These are phyloP conservation scores for Boletellus deceptivus DNA, from an alignment of 1,284 basidiomycete species.

Conservation along the genomic window DNA sequence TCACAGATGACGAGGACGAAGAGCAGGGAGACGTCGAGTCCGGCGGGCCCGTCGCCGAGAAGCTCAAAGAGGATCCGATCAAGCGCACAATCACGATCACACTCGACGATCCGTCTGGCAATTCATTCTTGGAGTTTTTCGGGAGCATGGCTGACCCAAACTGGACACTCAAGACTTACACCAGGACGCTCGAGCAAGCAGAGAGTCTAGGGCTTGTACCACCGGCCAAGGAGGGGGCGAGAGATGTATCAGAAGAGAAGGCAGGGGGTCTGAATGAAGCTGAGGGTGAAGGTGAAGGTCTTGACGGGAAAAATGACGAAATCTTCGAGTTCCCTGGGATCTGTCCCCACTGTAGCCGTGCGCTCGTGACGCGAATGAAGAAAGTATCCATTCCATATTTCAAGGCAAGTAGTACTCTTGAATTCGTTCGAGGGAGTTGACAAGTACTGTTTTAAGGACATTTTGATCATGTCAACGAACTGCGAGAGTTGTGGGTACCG, in stretches of 20 bases:
- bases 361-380: slow-evolving; percentile 91
- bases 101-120: slow-evolving; percentile 93
- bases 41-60: slow-evolving; percentile 26
- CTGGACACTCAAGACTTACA: slow-evolving; percentile 90
- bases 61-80: slow-evolving; percentile 39
- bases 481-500: slow-evolving; percentile 94
- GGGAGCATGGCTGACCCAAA: slow-evolving; percentile 83
- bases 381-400: slow-evolving; percentile 98
- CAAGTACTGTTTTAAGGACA: slow-evolving; percentile 58
- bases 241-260: slow-evolving; percentile 27
- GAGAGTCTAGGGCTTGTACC: slow-evolving; percentile 72
- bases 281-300: slow-evolving; percentile 22
- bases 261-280: slow-evolving; percentile 34
- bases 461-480: slow-evolving; percentile 98
- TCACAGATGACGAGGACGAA: slow-evolving; percentile 62
- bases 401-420: slow-evolving; percentile 55
- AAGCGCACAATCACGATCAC: slow-evolving; percentile 81
- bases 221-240: slow-evolving; percentile 40
- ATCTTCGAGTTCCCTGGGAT: slow-evolving; percentile 86
- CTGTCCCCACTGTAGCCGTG: slow-evolving; percentile 88
- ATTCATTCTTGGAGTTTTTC: slow-evolving; percentile 90
- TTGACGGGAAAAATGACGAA: slow-evolving; percentile 65
- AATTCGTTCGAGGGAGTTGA: not conserved
- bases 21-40: slow-evolving; percentile 39
- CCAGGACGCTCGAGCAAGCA: slow-evolving; percentile 84